These are phyloP conservation scores for Ogataea nitratoaversa DNA, from an alignment of 805 yeast genomes.

Conservation along the genomic window DNA sequence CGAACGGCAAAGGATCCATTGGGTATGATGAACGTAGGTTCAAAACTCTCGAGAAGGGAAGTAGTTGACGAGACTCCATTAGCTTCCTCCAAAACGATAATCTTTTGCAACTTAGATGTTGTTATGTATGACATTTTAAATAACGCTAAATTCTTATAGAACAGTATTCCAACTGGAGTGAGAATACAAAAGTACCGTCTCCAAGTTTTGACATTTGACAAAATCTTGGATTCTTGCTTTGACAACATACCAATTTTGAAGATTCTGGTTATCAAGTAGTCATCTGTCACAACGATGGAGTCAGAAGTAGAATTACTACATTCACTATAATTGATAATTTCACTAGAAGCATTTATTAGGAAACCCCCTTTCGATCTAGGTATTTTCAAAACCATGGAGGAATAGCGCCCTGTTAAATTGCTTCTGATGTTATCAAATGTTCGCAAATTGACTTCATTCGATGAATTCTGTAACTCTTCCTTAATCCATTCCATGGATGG, in stretches of 20 bases:
- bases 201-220: slow-evolving; percentile 33
- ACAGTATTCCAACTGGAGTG: slow-evolving; percentile 45
- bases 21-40: slow-evolving; percentile 24
- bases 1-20: slow-evolving; percentile 28
- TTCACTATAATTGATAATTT: slow-evolving; percentile 7
- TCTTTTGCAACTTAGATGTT: slow-evolving; percentile 11
- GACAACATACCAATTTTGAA: slow-evolving; percentile 37
- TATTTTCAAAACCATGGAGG: slow-evolving; percentile 24
- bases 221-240: slow-evolving; percentile 34
- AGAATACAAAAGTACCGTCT: slow-evolving; percentile 42
- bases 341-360: slow-evolving; percentile 15
- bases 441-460: slow-evolving; percentile 14
- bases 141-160: slow-evolving; percentile 38
- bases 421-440: slow-evolving; percentile 12
- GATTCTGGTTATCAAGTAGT: slow-evolving; percentile 31
- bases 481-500: slow-evolving; percentile 10
- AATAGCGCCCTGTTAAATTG: slow-evolving; percentile 14
- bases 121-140: slow-evolving; percentile 29
- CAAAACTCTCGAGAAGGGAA: slow-evolving; percentile 19
- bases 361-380: slow-evolving; percentile 24
- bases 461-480: slow-evolving; percentile 7
- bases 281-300: slow-evolving; percentile 9
- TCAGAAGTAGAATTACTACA: neutral
- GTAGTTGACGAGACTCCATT: slow-evolving; percentile 12
- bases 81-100: slow-evolving; percentile 27